Base-by-base conservation (phyloP, 2,329 filamentous ascomycete species). In the Zasmidium cellare region DNA sequence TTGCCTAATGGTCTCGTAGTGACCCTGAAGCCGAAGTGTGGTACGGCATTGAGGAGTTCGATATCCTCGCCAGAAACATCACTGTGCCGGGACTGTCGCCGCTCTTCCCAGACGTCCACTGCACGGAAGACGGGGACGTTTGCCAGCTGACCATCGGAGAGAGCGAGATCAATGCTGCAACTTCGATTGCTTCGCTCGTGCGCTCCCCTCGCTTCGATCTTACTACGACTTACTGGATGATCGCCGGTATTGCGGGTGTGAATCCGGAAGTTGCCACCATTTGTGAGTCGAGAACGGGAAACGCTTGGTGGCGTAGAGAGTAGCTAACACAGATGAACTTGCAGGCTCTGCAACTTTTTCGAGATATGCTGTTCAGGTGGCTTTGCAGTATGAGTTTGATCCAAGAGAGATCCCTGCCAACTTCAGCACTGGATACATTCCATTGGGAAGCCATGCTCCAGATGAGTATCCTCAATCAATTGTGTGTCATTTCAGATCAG, bases 331-430 rank as follows among this genome's bases (percentile, higher is more conserved):
- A n/a, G n/a, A n/a, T n/a, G n/a, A n/a, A n/a, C n/a, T n/a, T n/a
- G n/a, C n/a, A n/a, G n/a, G n/a, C 46, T 82, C 82, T 44, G 87
- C 90, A 0, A 86, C 87, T 1, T 84, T 92, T 54, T 82, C 86
- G 38, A 82, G 84, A 20, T 92, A 86, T 68, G 84, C 87, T 0
- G 81, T 92, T 3, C 89, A 92, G 69, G 87, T 91, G 2, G 88
- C 86, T 0, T 77, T 91, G 53, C 88, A 92, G 71, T 89, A 91
- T 63, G 89, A 92, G 72, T 84, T 92, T 60, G 88, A 91, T 65
- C 76, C 83, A 1, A 82, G 88, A 31, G 87, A 90, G 60, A 82
- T 90, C 31, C 86, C 87, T 0, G 68, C 69, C 1, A 86, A 86
- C 71, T 90, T 82, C 74, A 76, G 80, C 0, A 88, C 87, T 0